Conservation (phyloP, 306 rosid species). For the Dryas drummondii region DNA sequence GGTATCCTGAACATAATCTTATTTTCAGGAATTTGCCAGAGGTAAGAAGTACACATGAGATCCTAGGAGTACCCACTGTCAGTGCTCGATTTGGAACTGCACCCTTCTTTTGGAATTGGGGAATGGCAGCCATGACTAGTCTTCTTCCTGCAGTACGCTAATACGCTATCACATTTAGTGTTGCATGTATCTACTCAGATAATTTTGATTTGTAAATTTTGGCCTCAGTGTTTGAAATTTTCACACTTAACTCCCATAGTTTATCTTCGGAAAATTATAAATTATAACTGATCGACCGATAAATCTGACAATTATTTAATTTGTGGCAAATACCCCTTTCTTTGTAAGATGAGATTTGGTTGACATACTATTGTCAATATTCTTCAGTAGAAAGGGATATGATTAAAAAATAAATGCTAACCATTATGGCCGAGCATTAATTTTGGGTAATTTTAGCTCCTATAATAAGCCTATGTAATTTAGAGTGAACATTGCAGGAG, state of each 20-base stretch:
- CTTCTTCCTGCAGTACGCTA: slow-evolving; percentile 61
- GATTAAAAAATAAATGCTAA: background rate
- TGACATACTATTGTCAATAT: background rate
- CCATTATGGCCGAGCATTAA: background rate
- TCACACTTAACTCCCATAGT: background rate
- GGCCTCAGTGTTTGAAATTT: background rate
- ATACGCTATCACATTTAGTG: slow-evolving; percentile 27
- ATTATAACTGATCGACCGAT: background rate
- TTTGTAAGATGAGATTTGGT: background rate
- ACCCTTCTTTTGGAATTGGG: slow-evolving; percentile 98
- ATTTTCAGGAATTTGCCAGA: slow-evolving; percentile 83
- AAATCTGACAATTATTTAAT: background rate
- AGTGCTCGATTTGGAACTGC: slow-evolving; percentile 97
- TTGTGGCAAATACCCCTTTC: background rate
- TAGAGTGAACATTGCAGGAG: slow-evolving; percentile 53
- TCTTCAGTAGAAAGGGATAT: background rate
- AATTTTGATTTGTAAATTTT: background rate
- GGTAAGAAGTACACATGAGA: slow-evolving; percentile 81
- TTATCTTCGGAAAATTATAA: background rate
- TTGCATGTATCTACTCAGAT: background rate
- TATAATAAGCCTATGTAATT: background rate
- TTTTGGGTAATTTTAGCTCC: background rate
- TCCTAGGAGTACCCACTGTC: slow-evolving; percentile 83
- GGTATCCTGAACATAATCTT: slow-evolving; percentile 7
- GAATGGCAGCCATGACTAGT: slow-evolving; percentile 76